Evolutionary conservation across 805 yeast genomes (phyloP), one percentile per base, ranked within the genome.

Genomic region (Candida fluviatilis): DNA sequence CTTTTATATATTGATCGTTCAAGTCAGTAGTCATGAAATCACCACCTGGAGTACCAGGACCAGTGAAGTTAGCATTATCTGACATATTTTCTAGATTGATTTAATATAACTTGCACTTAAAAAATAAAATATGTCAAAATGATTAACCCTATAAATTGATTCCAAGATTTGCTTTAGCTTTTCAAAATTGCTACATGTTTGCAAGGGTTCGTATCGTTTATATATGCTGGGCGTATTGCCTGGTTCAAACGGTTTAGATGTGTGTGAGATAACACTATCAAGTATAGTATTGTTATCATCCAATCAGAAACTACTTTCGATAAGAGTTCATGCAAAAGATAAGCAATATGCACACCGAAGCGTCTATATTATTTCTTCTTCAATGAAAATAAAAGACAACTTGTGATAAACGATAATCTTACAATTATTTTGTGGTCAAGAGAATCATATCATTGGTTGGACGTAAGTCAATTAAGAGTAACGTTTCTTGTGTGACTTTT

Each of bases 1-100:
- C 95, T 31, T 67, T 66, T 44, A 82, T 84, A 55, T 73, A 89
- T 52, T 75, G 82, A 7, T 67, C 65, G 58, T 87, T 87, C 52
- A 89, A 69, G 61, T 90, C 84, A 18, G 75, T 75, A 14, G 78
- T 75, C 58, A 86, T 68, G 25, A 87, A 77, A 65, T 88, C 79
- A 52, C 95, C 95, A 47, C 95, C 95, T 19, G 23, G 27, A 40
- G 88, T 79, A 32, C 84, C 83, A 13, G 65, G 68, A 31, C 72
- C 80, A 18, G 84, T 78, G 41, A 75, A 65, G 14, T 73, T 75
- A 11, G 24, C 54, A 34, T 6, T 15, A 19, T 35, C 19, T 31
- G 18, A 31, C 26, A 31, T 18, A n/a, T 11, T 31, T 10, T 12
- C n/a, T 11, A n/a, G 34, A 6, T 31, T n/a, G n/a, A n/a, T n/a